Evolutionary conservation across 331 rosid species (phyloP), one percentile per base, ranked within the genome.

Genomic region (Arachis monticola): DNA sequence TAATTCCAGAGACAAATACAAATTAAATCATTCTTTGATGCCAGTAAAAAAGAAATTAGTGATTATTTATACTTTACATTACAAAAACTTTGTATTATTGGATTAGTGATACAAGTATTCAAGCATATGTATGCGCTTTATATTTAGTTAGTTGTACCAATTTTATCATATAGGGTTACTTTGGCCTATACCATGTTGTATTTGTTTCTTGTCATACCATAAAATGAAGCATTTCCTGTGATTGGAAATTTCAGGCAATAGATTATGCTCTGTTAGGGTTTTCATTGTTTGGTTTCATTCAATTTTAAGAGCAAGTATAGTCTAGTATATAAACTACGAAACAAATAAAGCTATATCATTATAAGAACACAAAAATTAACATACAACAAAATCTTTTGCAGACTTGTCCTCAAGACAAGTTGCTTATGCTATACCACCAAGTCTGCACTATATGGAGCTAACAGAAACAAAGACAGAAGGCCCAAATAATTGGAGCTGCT

Each of bases 401-500:
- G 69, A 72, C 72, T 59, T 52, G 42, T 84, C 81, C 83, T 87
- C 87, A 50, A 60, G 73, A 75, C 68, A 71, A 65, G 67, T 79
- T 69, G 77, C 72, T 68, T 62, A 72, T 61, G 83, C 83, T 76
- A 85, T 35, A 35, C 22, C 70, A 82, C 78, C 70, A 75, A 78
- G 58, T 85, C 80, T 80, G 83, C 81, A 78, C 80, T 75, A 78
- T 44, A 71, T 58, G 59, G 69, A 78, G 70, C 70, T 68, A 85
- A 83, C 76, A 75, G 76, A 76, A 81, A 75, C 68, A 74, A 83
- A 17, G 73, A 78, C 83, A 66, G 14, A 66, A 59, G 83, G 80
- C 56, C 81, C 58, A 70, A 72, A 76, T 67, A 70, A 63, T 7
- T 44, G 87, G 61, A 74, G 81, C 83, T 81, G 75, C 64, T 72